Evolutionary conservation across 1,139 yeast species (phyloP).

Genomic region (Kodamaea anthophila): DNA sequence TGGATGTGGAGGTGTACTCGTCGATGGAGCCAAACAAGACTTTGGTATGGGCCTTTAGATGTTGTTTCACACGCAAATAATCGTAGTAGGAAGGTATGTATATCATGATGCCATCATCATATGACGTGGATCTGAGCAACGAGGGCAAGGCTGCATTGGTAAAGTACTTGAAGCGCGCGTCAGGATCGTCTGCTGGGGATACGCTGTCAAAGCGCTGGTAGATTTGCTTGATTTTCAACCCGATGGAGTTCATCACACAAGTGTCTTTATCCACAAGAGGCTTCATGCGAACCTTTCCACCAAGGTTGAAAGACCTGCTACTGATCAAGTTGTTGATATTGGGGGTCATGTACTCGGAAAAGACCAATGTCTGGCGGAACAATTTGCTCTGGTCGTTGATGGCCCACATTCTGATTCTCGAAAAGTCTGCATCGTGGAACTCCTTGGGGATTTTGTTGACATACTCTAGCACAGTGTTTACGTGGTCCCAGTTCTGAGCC

Average conservation of each 20-base stretch:
- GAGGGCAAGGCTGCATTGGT: slow-evolving; percentile 69
- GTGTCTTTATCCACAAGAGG: slow-evolving; percentile 28
- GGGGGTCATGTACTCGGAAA: slow-evolving; percentile 74
- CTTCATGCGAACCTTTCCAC: slow-evolving; percentile 60
- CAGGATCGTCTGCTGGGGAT: slow-evolving; percentile 60
- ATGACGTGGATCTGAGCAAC: slow-evolving; percentile 48
- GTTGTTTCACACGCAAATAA: slow-evolving; percentile 69
- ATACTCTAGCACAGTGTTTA: slow-evolving; percentile 62
- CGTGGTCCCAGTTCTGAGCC: slow-evolving; percentile 93
- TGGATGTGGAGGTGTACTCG: slow-evolving; percentile 73
- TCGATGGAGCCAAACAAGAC: slow-evolving; percentile 62
- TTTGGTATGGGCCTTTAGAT: slow-evolving; percentile 60
- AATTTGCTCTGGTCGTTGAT: slow-evolving; percentile 75
- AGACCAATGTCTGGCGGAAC: slow-evolving; percentile 72
- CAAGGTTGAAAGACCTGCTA: slow-evolving; percentile 53
- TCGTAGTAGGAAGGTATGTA: slow-evolving; percentile 87
- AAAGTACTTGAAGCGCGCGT: slow-evolving; percentile 73
- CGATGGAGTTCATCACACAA: slow-evolving; percentile 46
- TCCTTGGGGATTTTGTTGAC: slow-evolving; percentile 70
- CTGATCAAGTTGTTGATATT: slow-evolving; percentile 64
- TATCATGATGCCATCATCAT: slow-evolving; percentile 69
- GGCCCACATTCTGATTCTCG: slow-evolving; percentile 88
- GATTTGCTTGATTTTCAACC: slow-evolving; percentile 61
- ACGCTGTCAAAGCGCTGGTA: slow-evolving; percentile 62
- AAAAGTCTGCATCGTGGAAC: slow-evolving; percentile 83